Conservation (phyloP, 106 monocot species). For the Dendrobium catenatum region DNA sequence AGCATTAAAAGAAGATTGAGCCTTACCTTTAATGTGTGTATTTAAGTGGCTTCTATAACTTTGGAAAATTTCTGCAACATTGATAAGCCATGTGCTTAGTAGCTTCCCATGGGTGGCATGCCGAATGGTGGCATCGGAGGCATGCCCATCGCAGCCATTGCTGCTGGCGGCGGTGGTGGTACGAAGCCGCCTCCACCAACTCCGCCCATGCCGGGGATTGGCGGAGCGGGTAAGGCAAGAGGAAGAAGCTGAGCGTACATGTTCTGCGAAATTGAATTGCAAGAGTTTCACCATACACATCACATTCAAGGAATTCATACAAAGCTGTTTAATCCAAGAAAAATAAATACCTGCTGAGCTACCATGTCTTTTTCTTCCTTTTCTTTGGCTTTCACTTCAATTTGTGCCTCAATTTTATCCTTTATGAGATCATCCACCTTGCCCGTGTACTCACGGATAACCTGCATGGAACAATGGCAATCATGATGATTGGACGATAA, state of each 20-base stretch:
- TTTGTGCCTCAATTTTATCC: slow-evolving; percentile 74
- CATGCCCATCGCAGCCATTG: slow-evolving; percentile 71
- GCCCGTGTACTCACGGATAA: slow-evolving; percentile 88
- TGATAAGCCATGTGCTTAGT: slow-evolving; percentile 12
- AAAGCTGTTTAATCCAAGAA: not conserved
- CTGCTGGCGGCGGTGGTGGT: slow-evolving; percentile 48
- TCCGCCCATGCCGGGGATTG: slow-evolving; percentile 70
- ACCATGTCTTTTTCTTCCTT: slow-evolving; percentile 95
- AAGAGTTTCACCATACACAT: not conserved
- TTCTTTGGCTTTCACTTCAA: slow-evolving; percentile 83
- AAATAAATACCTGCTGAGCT: slow-evolving; percentile 73
- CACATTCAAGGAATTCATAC: too few relatives aligned
- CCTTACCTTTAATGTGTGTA: too few relatives aligned
- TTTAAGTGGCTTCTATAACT: too few relatives aligned
- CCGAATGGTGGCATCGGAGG: slow-evolving; percentile 71
- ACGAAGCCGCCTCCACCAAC: slow-evolving; percentile 38
- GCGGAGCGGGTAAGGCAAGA: slow-evolving; percentile 87
- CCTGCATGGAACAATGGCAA: slow-evolving; percentile 25
- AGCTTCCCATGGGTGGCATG: slow-evolving; percentile 72
- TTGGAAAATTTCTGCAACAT: too few relatives aligned
- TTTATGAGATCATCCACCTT: slow-evolving; percentile 95
- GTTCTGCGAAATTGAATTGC: slow-evolving; percentile 45
- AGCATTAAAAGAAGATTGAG: too few relatives aligned
- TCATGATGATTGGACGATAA: not conserved
- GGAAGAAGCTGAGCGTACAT: slow-evolving; percentile 98